A percentile compares a stretch with the other conserved stretches of the same genome.
Evolutionary conservation across 1,284 basidiomycete species (phyloP).

Genomic region (Vanrija sp.): DNA sequence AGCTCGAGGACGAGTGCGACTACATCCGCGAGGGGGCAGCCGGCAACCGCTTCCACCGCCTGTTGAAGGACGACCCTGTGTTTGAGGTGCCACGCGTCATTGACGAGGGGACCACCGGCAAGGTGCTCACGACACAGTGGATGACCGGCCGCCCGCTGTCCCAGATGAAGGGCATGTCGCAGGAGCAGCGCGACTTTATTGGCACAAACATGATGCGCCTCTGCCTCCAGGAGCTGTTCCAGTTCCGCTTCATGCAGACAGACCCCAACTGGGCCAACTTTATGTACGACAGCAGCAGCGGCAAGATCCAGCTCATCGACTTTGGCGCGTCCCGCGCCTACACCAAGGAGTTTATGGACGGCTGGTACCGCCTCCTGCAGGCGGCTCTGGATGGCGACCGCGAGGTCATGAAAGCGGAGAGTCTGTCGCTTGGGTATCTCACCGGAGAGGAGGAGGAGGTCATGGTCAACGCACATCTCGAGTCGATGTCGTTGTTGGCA

Average conservation of each 20-base stretch:
- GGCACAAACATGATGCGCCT: slow-evolving; percentile 76
- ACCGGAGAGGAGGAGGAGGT: slow-evolving; percentile 79
- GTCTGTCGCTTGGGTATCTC: slow-evolving; percentile 77
- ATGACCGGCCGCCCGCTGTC: slow-evolving; percentile 78
- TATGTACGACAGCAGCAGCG: slow-evolving; percentile 63
- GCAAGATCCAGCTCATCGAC: slow-evolving; percentile 82
- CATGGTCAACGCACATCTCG: slow-evolving; percentile 85
- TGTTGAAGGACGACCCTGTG: slow-evolving; percentile 59
- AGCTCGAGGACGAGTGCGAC: slow-evolving; percentile 93
- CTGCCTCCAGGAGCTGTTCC: slow-evolving; percentile 85
- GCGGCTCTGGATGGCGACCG: slow-evolving; percentile 72
- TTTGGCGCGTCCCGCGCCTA: slow-evolving; percentile 93
- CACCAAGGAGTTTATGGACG: slow-evolving; percentile 79
- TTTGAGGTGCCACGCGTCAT: slow-evolving; percentile 82
- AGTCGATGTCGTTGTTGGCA: slow-evolving; percentile 66
- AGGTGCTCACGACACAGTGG: slow-evolving; percentile 85
- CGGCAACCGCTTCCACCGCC: slow-evolving; percentile 61
- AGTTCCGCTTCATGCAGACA: slow-evolving; percentile 93
- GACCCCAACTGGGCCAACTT: slow-evolving; percentile 99
- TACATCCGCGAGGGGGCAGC: slow-evolving; percentile 83
- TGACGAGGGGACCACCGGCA: slow-evolving; percentile 69
- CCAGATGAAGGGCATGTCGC: slow-evolving; percentile 58
- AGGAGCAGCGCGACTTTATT: slow-evolving; percentile 75
- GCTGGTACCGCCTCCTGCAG: slow-evolving; percentile 74
- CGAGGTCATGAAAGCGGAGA: slow-evolving; percentile 68